Conservation (phyloP, 164 flowering plant species). For the Houttuynia cordata region DNA sequence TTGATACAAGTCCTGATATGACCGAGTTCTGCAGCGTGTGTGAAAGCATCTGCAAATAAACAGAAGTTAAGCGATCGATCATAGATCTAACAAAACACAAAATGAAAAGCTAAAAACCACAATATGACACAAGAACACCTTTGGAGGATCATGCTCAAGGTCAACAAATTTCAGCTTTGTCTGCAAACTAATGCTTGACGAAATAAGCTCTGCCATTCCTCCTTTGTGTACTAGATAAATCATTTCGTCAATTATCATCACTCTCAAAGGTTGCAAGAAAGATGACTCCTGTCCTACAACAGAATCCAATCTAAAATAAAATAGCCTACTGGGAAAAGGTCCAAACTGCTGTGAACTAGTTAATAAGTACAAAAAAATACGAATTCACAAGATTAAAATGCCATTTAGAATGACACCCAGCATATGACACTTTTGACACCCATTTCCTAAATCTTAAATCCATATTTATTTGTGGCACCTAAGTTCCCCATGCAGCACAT, state of each 20-base stretch:
- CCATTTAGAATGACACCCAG: neutral
- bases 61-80: constrained; percentile 1
- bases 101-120: neutral
- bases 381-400: neutral
- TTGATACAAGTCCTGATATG: constrained; percentile 33
- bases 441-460: neutral
- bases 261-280: constrained; percentile 45
- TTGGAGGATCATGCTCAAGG: constrained; percentile 82
- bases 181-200: constrained; percentile 41
- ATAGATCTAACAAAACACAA: neutral
- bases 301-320: neutral
- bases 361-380: neutral
- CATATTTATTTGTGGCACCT: neutral
- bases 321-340: neutral
- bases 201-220: constrained; percentile 48
- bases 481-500: too few species aligned
- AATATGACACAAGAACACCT: constrained; percentile 28
- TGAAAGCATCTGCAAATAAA: constrained; percentile 42
- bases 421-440: neutral
- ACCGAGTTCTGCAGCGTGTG: constrained; percentile 25
- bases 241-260: constrained; percentile 90
- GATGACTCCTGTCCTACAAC: constrained; percentile 46
- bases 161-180: constrained; percentile 41
- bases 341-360: neutral
- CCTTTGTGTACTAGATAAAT: constrained; percentile 55